Evolutionary conservation across 257 asterid species (phyloP).

Genomic region (Lantana camara): DNA sequence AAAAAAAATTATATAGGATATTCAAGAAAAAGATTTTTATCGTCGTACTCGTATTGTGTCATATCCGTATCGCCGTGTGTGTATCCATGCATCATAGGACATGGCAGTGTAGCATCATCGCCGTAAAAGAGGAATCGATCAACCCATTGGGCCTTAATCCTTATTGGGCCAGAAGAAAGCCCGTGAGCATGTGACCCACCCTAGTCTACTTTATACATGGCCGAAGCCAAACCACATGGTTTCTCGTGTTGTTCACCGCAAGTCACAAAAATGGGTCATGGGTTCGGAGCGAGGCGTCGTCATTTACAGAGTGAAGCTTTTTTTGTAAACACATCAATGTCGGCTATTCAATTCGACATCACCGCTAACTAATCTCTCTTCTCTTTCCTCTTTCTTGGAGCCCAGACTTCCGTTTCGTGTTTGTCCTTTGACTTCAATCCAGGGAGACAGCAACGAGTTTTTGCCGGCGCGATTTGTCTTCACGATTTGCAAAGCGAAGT

Average conservation of each 20-base stretch:
- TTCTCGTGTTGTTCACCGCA: not conserved
- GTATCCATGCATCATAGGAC: no score
- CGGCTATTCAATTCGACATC: slow-evolving; percentile 26
- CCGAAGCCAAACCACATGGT: slow-evolving; percentile 34
- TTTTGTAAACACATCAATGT: slow-evolving; percentile 7
- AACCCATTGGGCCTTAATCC: no score
- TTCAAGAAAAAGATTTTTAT: no score
- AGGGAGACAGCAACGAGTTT: not conserved
- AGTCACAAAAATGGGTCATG: slow-evolving; percentile 17
- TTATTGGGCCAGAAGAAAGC: not conserved
- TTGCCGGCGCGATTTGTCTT: slow-evolving; percentile 7
- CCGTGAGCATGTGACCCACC: not conserved
- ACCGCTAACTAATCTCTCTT: slow-evolving; percentile 12
- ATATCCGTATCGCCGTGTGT: no score
- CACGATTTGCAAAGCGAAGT: not conserved
- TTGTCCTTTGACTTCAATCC: slow-evolving; percentile 18
- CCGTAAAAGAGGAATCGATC: no score
- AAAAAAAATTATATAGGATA: no score
- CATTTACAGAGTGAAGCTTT: not conserved
- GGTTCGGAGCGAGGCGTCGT: slow-evolving; percentile 25
- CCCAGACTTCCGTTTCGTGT: not conserved
- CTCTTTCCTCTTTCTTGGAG: slow-evolving; percentile 21
- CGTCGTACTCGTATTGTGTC: no score
- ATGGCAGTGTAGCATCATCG: no score
- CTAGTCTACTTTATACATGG: slow-evolving; percentile 19